Evolutionary conservation across 352 stramenopile genomes (phyloP).

Genomic region (Pythium apleroticum): DNA sequence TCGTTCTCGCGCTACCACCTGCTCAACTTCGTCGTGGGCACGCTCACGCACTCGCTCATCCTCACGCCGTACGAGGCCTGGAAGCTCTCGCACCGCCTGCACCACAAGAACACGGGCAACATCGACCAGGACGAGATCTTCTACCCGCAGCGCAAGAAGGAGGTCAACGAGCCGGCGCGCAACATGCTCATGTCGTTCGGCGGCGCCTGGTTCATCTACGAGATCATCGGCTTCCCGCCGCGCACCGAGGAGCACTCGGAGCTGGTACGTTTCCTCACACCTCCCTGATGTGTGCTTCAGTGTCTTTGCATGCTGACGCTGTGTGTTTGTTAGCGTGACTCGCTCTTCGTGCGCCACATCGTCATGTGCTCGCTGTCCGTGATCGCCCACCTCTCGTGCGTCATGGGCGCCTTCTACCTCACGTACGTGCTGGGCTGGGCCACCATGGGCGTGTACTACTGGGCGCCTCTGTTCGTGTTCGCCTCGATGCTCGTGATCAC

Average conservation of each 20-base stretch:
- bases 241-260: conserved; percentile 82
- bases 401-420: conserved; percentile 43
- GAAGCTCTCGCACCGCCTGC: conserved; percentile 80
- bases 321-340: conserved; percentile 43
- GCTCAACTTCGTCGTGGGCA: conserved; percentile 79
- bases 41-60: conserved; percentile 78
- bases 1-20: conserved; percentile 77
- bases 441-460: conserved; percentile 81
- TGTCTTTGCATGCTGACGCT: too few species aligned
- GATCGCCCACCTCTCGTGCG: conserved; percentile 40
- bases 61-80: conserved; percentile 79
- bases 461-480: conserved; percentile 71
- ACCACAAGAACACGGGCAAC: conserved; percentile 89
- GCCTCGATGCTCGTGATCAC: conserved; percentile 80
- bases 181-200: conserved; percentile 53
- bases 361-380: conserved; percentile 51
- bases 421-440: conserved; percentile 28
- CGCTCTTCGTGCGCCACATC: conserved; percentile 67
- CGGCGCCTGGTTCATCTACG: conserved; percentile 70
- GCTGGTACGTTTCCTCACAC: conserved; percentile 49
- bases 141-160: conserved; percentile 66
- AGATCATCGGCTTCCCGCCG: conserved; percentile 70
- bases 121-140: conserved; percentile 86
- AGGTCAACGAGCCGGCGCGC: conserved; percentile 50
- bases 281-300: too few species aligned